Base-by-base conservation (phyloP, 441 rosid genomes). In the Iberis amara region DNA sequence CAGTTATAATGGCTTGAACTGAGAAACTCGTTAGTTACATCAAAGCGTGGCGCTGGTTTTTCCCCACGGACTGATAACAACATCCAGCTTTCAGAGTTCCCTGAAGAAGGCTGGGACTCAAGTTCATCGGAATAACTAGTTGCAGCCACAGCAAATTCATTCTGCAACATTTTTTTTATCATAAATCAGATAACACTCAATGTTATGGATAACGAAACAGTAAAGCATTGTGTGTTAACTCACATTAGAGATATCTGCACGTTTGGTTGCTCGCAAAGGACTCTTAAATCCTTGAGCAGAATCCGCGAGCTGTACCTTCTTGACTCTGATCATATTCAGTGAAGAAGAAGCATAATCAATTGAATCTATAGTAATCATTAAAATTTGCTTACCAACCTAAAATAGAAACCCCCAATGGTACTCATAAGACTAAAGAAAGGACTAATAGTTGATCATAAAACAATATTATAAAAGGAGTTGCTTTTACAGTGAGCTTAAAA, bases 281-380 rank as follows among this genome's bases (percentile, higher is more conserved):
- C 95, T 92, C 78, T 68, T 82, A 18, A 65, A 44, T 37, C 81
- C 92, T 65, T 74, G 83, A 18, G 76, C 64, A 41, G 96, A 70
- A 12, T 92, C 99, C 8, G 97, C 81, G 23, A 92, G 92, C 62
- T 89, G 99, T 14, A 84, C 95, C 80, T 91, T 90, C 83, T 89
- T 92, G 55, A 84, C 80, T 68, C 99, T 92, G 57, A 57, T 4
- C 63, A 55, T 24, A 45, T 24, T 33, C 44, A 66, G 52, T 52
- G 33, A 49, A 30, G 6, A 24, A 47, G 50, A 40, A 30, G 47
- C 46, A 41, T 26, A 45, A 33, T 0, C 39, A 65, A 2, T 3
- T 2, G 30, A 44, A 46, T 63, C 15, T 45, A 6, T 12, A 46
- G 28, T 14, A 24, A 46, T 8, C 45, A 48, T 6, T 32, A 45